phyloP scores from a whole-genome alignment of 495 filamentous ascomycete species.

The Polyplosphaeria fusca region DNA sequence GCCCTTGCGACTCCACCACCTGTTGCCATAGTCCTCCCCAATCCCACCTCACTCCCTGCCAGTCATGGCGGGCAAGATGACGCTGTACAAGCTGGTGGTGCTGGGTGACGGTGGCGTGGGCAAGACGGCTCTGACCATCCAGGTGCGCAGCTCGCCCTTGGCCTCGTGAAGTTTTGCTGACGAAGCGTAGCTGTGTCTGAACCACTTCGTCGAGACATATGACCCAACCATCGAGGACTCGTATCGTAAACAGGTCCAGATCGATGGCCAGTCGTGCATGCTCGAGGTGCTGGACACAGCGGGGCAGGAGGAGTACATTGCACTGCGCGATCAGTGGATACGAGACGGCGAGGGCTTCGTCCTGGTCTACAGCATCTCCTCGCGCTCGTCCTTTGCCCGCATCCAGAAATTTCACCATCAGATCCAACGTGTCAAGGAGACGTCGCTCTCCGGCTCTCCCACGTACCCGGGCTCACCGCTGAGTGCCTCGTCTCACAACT shows the following conservation, averaged over 20 bases:
- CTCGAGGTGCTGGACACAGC: slow-evolving; percentile 97
- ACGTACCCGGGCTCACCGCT: slow-evolving; percentile 67
- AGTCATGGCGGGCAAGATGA: slow-evolving; percentile 78
- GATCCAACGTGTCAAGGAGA: slow-evolving; percentile 96
- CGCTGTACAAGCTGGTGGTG: slow-evolving; percentile 97
- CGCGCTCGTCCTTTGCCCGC: slow-evolving; percentile 86
- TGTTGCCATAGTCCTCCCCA: neutral
- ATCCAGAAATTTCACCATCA: slow-evolving; percentile 95
- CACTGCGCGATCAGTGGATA: slow-evolving; percentile 96
- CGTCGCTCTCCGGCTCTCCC: slow-evolving; percentile 69
- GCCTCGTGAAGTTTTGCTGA: neutral
- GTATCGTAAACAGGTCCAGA: slow-evolving; percentile 97
- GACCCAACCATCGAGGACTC: slow-evolving; percentile 97
- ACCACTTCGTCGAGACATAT: slow-evolving; percentile 84
- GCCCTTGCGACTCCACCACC: neutral
- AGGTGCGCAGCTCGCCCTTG: slow-evolving; percentile 55
- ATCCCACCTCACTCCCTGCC: neutral
- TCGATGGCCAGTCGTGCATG: slow-evolving; percentile 96
- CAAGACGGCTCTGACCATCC: slow-evolving; percentile 96
- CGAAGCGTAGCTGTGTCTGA: slow-evolving; percentile 60
- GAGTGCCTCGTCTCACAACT: slow-evolving; percentile 58
- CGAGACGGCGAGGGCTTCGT: slow-evolving; percentile 96
- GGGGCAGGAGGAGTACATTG: slow-evolving; percentile 99
- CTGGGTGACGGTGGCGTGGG: slow-evolving; percentile 90
- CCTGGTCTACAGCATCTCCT: slow-evolving; percentile 96